Percentiles rank a stretch among this genome's conserved stretches.
These are phyloP conservation scores for Massarina eburnea DNA, from an alignment of 2,329 filamentous ascomycete genomes.

Conservation along the genomic window DNA sequence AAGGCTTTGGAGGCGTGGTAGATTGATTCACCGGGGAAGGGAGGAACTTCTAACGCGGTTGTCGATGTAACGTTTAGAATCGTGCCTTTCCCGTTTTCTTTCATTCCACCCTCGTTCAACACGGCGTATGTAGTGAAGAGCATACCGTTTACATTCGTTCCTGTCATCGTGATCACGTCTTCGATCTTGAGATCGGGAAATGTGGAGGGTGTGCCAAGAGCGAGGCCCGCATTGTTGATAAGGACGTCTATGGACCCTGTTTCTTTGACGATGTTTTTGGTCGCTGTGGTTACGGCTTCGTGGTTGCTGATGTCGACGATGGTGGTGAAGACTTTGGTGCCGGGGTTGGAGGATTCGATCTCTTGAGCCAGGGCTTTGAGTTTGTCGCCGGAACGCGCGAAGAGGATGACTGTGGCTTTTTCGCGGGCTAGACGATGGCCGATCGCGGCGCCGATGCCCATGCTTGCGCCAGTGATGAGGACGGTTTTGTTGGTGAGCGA, in stretches of 20 bases:
- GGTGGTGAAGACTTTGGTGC: conserved; percentile 26
- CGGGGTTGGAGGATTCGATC: conserved; percentile 9
- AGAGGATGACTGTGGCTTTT: conserved; percentile 47
- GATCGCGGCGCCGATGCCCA: conserved; percentile 53
- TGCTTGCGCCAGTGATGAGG: conserved; percentile 46
- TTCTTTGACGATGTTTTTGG: conserved; percentile 24
- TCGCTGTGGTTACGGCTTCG: conserved; percentile 27
- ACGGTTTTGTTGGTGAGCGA: conserved; percentile 27
- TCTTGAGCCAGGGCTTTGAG: conserved; percentile 21
- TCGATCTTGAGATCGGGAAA: conserved; percentile 48
- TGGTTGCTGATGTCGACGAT: conserved; percentile 41
- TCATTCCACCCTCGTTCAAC: conserved; percentile 47
- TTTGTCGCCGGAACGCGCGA: conserved; percentile 43
- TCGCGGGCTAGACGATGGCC: conserved; percentile 43
- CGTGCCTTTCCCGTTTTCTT: conserved; percentile 43
- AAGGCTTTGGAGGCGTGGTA: conserved; percentile 53
- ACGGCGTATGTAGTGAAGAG: conserved; percentile 52
- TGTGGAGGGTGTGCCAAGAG: conserved; percentile 47
- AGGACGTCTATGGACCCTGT: conserved; percentile 48
- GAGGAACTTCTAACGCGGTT: conserved; percentile 52
- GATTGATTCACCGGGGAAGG: conserved; percentile 53
- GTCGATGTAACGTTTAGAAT: conserved; percentile 54
- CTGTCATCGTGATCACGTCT: conserved; percentile 50
- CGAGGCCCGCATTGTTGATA: conserved; percentile 54
- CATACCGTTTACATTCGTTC: conserved; percentile 52